These are phyloP conservation scores for Yamadazyma oceani DNA, from an alignment of 1,139 yeast genomes.

Conservation along the genomic window DNA sequence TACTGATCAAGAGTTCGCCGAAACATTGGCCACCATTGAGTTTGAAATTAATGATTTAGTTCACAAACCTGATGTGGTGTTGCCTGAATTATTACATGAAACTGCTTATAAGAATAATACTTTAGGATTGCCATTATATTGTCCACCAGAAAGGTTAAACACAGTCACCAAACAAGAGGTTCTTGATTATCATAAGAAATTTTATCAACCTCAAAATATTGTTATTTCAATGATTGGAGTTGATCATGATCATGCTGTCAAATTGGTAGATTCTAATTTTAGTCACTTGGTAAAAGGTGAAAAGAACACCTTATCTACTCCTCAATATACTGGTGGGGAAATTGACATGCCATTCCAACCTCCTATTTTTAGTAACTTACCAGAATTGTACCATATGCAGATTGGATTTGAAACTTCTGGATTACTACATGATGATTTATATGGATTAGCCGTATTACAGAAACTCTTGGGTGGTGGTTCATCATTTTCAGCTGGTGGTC, in stretches of 20 bases:
- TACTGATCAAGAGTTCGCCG: conserved; percentile 68
- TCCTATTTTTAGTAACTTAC: conserved; percentile 66
- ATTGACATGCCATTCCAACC: conserved; percentile 66
- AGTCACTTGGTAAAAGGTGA: conserved; percentile 22
- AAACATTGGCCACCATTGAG: conserved; percentile 70
- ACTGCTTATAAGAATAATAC: conserved; percentile 75
- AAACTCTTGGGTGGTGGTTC: conserved; percentile 97
- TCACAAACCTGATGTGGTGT: conserved; percentile 79
- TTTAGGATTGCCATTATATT: conserved; percentile 81
- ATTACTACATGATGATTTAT: conserved; percentile 80
- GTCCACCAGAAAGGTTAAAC: conserved; percentile 71
- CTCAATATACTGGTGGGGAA: conserved; percentile 80
- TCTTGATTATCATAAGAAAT: conserved; percentile 59
- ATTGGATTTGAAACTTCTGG: conserved; percentile 89
- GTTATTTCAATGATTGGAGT: conserved; percentile 92
- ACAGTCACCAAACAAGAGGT: conserved; percentile 54
- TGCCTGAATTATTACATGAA: conserved; percentile 86
- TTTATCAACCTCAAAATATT: conserved; percentile 78
- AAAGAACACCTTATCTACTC: conserved; percentile 35
- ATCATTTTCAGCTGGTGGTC: conserved; percentile 98
- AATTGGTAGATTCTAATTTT: conserved; percentile 59
- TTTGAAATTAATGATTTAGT: conserved; percentile 83
- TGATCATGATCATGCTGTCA: conserved; percentile 66
- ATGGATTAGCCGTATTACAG: conserved; percentile 88
- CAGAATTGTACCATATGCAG: conserved; percentile 84